These are phyloP conservation scores for Pseudogymnoascus sp. DNA, from an alignment of 2,329 filamentous ascomycete genomes.

Conservation along the genomic window DNA sequence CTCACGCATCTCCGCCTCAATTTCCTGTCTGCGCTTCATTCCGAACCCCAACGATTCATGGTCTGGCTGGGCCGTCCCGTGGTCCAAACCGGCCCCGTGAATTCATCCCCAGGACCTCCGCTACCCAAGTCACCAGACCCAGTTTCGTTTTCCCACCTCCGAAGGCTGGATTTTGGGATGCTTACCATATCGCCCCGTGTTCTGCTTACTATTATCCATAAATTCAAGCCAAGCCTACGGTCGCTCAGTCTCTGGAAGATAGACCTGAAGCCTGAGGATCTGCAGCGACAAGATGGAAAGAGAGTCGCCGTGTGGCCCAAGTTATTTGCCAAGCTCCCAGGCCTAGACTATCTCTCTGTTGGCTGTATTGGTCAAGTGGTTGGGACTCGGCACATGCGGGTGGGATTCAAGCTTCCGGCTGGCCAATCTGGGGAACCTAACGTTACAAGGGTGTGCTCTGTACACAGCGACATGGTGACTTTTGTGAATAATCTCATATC, in stretches of 20 bases:
- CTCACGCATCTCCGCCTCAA: conserved; percentile 50
- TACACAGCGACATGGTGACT: background rate
- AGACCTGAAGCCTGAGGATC: conserved; percentile 19
- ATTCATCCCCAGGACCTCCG: background rate
- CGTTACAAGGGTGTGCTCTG: background rate
- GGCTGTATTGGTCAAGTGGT: background rate
- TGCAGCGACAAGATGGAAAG: background rate
- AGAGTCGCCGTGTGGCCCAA: conserved; percentile 35
- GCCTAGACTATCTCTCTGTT: conserved; percentile 14
- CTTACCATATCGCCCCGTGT: conserved; percentile 25
- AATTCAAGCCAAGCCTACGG: conserved; percentile 39
- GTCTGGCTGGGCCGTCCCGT: conserved; percentile 32
- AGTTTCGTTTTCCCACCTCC: conserved; percentile 31
- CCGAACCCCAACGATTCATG: conserved; percentile 30
- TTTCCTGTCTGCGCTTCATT: conserved; percentile 26
- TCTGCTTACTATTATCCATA: conserved; percentile 34
- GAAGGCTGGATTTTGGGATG: conserved; percentile 40
- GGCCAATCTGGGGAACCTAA: background rate
- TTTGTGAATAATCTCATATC: background rate
- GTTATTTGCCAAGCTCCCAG: conserved; percentile 33
- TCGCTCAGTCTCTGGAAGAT: conserved; percentile 42
- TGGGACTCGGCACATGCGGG: background rate
- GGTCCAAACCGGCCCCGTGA: background rate
- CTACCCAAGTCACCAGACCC: conserved; percentile 20
- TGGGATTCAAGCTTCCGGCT: background rate